Evolutionary conservation across 2,329 filamentous ascomycete genomes (phyloP).

Genomic region (Colletotrichum euphorbiae): DNA sequence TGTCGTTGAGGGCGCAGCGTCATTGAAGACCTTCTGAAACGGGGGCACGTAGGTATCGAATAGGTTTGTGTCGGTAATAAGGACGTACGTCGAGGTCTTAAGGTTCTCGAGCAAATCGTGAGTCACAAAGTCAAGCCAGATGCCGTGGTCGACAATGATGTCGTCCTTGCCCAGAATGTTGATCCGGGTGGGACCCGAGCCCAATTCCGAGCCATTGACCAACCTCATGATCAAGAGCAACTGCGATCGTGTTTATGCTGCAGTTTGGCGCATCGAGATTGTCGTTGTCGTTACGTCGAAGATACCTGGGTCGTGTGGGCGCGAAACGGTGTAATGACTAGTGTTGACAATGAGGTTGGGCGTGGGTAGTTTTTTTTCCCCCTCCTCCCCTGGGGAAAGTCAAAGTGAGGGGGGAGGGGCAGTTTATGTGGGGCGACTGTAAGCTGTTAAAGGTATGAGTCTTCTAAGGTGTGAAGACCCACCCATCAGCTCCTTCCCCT

Average conservation of each 20-base stretch:
- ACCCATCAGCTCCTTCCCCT: too few relatives aligned
- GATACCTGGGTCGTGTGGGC: background rate
- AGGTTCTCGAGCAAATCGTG: constrained; percentile 83
- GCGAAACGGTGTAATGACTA: too few relatives aligned
- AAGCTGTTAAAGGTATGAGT: too few relatives aligned
- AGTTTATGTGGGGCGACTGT: too few relatives aligned
- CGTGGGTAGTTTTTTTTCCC: too few relatives aligned
- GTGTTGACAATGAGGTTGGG: too few relatives aligned
- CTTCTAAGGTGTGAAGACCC: too few relatives aligned
- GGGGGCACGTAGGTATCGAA: constrained; percentile 81
- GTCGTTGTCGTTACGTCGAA: background rate
- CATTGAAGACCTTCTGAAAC: constrained; percentile 66
- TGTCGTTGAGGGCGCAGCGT: constrained; percentile 54
- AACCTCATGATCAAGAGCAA: constrained; percentile 31
- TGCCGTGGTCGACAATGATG: constrained; percentile 90
- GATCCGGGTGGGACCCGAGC: constrained; percentile 67
- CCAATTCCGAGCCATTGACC: constrained; percentile 37
- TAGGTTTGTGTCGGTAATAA: constrained; percentile 97
- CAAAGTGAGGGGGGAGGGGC: too few relatives aligned
- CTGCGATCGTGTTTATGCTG: background rate
- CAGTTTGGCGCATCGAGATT: constrained; percentile 17
- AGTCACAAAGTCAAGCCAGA: constrained; percentile 87
- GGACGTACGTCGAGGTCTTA: constrained; percentile 89
- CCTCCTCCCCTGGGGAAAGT: too few relatives aligned
- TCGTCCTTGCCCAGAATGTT: constrained; percentile 88